Conservation (phyloP, 768 basidiomycete genomes). For the Nidularia pulvinata region DNA sequence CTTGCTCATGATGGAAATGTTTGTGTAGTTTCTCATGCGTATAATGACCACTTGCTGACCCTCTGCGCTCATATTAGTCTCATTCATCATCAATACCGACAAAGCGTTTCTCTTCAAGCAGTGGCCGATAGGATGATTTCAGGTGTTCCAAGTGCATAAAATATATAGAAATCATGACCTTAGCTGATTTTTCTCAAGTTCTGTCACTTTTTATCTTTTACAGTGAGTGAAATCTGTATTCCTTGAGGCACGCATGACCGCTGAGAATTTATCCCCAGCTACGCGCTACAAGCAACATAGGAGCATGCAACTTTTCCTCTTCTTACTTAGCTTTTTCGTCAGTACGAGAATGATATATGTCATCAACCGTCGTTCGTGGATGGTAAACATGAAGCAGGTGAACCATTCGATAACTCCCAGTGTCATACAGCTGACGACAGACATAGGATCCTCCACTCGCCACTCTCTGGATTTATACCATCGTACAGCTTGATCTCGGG, state of each 20-base stretch:
- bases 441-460: conserved; percentile 73
- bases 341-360: conserved; percentile 74
- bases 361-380: conserved; percentile 69
- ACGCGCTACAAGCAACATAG: conserved; percentile 60
- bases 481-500: conserved; percentile 68
- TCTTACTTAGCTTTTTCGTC: conserved; percentile 52
- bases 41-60: conserved; percentile 1
- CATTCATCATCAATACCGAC: conserved; percentile 78
- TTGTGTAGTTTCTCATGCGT: conserved; percentile 22
- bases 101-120: conserved; percentile 45
- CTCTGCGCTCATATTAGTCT: conserved; percentile 39
- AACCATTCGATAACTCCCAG: background rate
- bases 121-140: conserved; percentile 59
- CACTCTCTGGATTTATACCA: conserved; percentile 76
- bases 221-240: conserved; percentile 40
- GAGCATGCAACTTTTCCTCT: conserved; percentile 54
- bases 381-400: conserved; percentile 77
- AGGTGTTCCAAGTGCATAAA: conserved; percentile 72
- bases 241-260: background rate
- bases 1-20: conserved; percentile 87
- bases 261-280: conserved; percentile 33
- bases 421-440: background rate
- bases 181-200: conserved; percentile 37
- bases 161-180: background rate
- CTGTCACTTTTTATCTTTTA: conserved; percentile 77